A percentile compares a stretch with the other conserved stretches of the same genome.
phyloP scores from a whole-genome alignment of 2,329 filamentous ascomycete species.

The Dactylonectria estremocensis region DNA sequence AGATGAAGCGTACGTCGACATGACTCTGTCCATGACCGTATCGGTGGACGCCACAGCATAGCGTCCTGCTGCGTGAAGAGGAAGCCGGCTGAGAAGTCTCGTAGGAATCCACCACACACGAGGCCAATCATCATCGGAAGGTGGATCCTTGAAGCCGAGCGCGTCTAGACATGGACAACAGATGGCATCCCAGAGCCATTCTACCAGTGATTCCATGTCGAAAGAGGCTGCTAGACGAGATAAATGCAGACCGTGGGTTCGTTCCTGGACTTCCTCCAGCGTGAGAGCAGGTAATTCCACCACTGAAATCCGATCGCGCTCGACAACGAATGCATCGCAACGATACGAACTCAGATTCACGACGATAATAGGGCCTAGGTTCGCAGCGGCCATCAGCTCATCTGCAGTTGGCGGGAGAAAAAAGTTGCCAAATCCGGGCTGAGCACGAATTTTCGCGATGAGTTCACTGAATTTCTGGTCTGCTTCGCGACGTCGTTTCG shows the following conservation, averaged over 20 bases:
- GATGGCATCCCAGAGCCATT: slow-evolving; percentile 1
- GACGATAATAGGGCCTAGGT: slow-evolving; percentile 12
- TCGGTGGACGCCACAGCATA: not conserved
- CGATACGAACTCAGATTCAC: slow-evolving; percentile 6
- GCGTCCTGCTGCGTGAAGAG: not conserved
- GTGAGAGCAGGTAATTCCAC: not conserved
- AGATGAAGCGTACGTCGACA: slow-evolving; percentile 15
- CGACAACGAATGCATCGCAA: slow-evolving; percentile 5
- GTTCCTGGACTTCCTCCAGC: too few species aligned
- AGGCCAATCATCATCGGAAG: not conserved
- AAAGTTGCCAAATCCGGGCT: slow-evolving; percentile 3
- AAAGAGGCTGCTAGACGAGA: too few species aligned
- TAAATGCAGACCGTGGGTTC: too few species aligned
- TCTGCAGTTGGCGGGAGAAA: slow-evolving; percentile 13
- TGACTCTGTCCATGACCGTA: slow-evolving; percentile 12
- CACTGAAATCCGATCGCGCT: not conserved
- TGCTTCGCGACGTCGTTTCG: not conserved
- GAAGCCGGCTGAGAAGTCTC: not conserved
- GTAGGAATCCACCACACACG: too few species aligned
- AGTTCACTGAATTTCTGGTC: not conserved
- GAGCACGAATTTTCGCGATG: not conserved
- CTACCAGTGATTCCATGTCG: not conserved
- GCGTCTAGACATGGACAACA: not conserved
- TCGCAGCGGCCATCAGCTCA: slow-evolving; percentile 13
- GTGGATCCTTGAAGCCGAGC: not conserved